Conservation (phyloP, 192 early-diverging fungal genomes). For the Coemansia sp. region DNA sequence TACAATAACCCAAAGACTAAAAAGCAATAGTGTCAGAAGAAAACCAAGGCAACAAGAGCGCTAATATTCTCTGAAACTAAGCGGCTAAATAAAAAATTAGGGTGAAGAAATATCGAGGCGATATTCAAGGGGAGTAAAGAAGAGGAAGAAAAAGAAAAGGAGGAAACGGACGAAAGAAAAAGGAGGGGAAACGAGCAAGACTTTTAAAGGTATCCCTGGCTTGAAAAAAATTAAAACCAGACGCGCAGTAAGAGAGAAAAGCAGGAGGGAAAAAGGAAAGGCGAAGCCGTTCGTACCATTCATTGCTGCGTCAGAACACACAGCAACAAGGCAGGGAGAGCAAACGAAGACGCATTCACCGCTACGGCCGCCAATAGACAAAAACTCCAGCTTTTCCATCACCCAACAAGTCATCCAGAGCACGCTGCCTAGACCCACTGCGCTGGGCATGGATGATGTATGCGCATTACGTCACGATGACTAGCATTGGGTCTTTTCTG, state of each 20-base stretch:
- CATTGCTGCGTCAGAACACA: neutral
- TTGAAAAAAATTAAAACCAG: neutral
- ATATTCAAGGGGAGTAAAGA: neutral
- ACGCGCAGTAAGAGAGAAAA: neutral
- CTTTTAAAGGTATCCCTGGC: slow-evolving; percentile 3
- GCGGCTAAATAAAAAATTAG: neutral
- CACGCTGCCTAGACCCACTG: slow-evolving; percentile 1
- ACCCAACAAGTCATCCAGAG: neutral
- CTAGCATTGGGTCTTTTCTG: neutral
- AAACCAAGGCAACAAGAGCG: neutral
- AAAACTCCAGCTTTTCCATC: neutral
- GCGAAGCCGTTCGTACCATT: neutral
- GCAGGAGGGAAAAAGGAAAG: neutral
- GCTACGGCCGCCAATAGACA: neutral
- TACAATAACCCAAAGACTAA: slow-evolving; percentile 6
- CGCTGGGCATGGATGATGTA: slow-evolving; percentile 3
- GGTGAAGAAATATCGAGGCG: neutral
- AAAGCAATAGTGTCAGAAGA: neutral
- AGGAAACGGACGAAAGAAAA: neutral
- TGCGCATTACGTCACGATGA: slow-evolving; percentile 7
- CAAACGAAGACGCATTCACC: neutral
- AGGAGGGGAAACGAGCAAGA: neutral
- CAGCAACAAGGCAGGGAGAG: neutral
- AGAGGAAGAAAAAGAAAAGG: neutral
- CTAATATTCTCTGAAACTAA: neutral